Conservation (phyloP, 192 early-diverging fungal genomes). For the Mortierella alpina region DNA sequence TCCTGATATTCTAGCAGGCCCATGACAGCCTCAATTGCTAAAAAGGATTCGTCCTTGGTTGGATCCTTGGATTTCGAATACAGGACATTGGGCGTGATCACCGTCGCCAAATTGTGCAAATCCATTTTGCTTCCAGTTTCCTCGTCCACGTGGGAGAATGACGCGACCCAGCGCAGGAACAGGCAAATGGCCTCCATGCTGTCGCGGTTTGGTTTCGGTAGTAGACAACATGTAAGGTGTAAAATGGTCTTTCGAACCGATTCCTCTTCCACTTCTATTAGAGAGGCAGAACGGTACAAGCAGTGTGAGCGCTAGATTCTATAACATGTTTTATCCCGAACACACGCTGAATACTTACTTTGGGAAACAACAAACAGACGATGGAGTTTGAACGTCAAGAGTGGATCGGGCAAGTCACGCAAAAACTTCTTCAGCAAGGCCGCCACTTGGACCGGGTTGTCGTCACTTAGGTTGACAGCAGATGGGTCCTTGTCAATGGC, state of each 20-base stretch:
- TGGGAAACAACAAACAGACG: conserved; percentile 85
- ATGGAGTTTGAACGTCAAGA: conserved; percentile 91
- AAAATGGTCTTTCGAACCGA: conserved; percentile 72
- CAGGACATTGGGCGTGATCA: conserved; percentile 94
- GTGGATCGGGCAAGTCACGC: conserved; percentile 94
- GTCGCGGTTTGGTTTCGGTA: conserved; percentile 93
- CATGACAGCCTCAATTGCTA: conserved; percentile 75
- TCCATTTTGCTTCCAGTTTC: conserved; percentile 93
- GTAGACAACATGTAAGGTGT: conserved; percentile 83
- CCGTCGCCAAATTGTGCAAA: conserved; percentile 89
- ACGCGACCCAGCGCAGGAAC: conserved; percentile 88
- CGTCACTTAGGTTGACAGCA: conserved; percentile 73
- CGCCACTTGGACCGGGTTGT: conserved; percentile 91
- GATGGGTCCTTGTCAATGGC: conserved; percentile 86
- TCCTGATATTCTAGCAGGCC: conserved; percentile 73
- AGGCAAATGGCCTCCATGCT: conserved; percentile 88
- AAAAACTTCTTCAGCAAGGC: conserved; percentile 97
- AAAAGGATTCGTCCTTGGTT: conserved; percentile 75
- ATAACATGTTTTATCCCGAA: not conserved
- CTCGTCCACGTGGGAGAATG: conserved; percentile 72
- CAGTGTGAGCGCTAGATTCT: not conserved
- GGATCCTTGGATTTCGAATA: conserved; percentile 89
- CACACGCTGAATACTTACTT: conserved; percentile 48
- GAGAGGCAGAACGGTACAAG: not conserved
- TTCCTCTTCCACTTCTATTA: conserved; percentile 62